Base-by-base conservation (phyloP, 139 green algal species). In the Ulvella scutata region DNA sequence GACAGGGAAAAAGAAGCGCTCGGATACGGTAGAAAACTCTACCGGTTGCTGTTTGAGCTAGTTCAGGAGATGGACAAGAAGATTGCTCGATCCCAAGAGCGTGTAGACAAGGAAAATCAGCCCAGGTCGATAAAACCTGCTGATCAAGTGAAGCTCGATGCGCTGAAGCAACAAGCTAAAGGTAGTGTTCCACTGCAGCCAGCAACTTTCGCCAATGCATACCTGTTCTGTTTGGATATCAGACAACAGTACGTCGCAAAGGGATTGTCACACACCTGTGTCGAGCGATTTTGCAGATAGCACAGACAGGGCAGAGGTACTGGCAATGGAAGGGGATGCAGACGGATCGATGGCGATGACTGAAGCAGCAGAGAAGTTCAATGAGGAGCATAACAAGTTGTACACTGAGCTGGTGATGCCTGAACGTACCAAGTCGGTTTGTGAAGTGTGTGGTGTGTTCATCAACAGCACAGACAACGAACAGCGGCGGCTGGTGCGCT, bases 401-500 rank as follows among this genome's bases (percentile, higher is more conserved):
- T 74, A 83, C 61, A 81, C 81, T 62, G 43, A 76, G 40, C 77
- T 90, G 3, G 91, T 86, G 9, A 61, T 81, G 29, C 88, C 90
- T 0, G 88, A 92, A 21, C 77, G 87, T 35, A 85, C 79, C 43
- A 91, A 92, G 85, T 86, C 79, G 23, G 90, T 93, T 37, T 96
- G 90, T 67, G 86, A 94, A n/a, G 83, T 96, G 62, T 94, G 88
- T 61, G 90, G 89, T 38, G 82, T 96, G 35, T 94, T 95, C 80
- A 92, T 94, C 76, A 91, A 92, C 81, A 87, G 78, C 75, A 92
- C 82, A 37, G 91, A 94, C 82, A 93, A 91, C 75, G 88, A 94
- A 61, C 81, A 87, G 77, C 80, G 87, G 36, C 72, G 84, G 39
- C 62, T 81, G 83, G 86, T 80, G 72, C 72, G 77, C 37, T 43